Conservation (phyloP, 2,329 filamentous ascomycete genomes). For the Aspergillus sp. region DNA sequence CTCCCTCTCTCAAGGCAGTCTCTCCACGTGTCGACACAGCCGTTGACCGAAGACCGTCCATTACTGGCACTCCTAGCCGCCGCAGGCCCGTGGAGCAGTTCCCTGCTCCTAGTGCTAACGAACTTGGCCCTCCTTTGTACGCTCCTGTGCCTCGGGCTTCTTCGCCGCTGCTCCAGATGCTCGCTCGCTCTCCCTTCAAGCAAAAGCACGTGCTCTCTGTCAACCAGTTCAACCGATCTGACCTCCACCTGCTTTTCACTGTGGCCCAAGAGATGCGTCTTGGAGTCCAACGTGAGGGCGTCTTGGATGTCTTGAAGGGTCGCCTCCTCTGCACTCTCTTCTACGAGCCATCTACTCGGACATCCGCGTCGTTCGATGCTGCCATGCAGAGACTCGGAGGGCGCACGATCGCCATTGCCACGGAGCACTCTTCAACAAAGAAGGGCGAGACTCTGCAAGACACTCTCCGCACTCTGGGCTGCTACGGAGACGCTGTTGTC, state of each 20-base stretch:
- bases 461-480: conserved; percentile 87
- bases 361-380: conserved; percentile 92
- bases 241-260: conserved; percentile 91
- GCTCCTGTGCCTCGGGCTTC: conserved; percentile 54
- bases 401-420: conserved; percentile 77
- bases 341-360: conserved; percentile 95
- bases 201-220: conserved; percentile 88
- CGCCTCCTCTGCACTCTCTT: conserved; percentile 89
- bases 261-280: conserved; percentile 97
- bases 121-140: conserved; percentile 43
- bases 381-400: conserved; percentile 98
- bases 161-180: conserved; percentile 65
- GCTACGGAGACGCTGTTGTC: conserved; percentile 94
- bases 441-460: conserved; percentile 96
- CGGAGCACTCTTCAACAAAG: conserved; percentile 80
- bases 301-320: conserved; percentile 81
- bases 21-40: conserved; percentile 44
- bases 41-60: conserved; percentile 38
- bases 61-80: conserved; percentile 40
- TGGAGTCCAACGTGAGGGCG: conserved; percentile 87
- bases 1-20: conserved; percentile 57
- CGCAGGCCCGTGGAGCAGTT: conserved; percentile 28
- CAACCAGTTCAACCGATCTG: conserved; percentile 80
- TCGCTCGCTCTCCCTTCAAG: conserved; percentile 83
- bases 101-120: conserved; percentile 29